Conservation (phyloP, 371 early-diverging fungal species). For the Mortierella sp. region DNA sequence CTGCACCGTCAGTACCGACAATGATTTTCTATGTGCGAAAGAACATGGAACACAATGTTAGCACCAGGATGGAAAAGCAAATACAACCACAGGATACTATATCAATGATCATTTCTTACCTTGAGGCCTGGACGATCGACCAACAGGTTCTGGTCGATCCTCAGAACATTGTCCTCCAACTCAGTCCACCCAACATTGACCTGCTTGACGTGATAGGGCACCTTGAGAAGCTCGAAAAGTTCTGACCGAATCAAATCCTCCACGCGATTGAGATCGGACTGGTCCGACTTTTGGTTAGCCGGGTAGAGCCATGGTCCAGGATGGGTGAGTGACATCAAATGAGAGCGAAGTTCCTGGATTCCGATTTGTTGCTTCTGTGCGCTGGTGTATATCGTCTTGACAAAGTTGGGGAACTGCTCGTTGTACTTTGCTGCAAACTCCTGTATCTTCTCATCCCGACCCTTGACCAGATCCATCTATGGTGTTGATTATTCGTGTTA, state of each 20-base stretch:
- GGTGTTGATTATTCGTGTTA: not conserved
- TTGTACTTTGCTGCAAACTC: constrained; percentile 53
- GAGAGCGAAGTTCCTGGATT: constrained; percentile 52
- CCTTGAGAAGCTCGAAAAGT: constrained; percentile 72
- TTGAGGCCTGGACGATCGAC: constrained; percentile 51
- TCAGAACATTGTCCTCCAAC: constrained; percentile 59
- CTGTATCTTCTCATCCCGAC: constrained; percentile 59
- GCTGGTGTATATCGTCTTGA: constrained; percentile 45
- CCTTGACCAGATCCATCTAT: constrained; percentile 70
- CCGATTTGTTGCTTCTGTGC: constrained; percentile 51
- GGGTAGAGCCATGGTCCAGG: constrained; percentile 76
- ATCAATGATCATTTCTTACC: constrained; percentile 10
- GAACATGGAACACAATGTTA: not conserved
- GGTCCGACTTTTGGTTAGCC: constrained; percentile 69
- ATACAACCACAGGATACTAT: not conserved
- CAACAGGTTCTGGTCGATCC: constrained; percentile 69
- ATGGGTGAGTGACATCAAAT: constrained; percentile 62
- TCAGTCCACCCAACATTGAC: constrained; percentile 80
- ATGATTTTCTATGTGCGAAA: constrained; percentile 62
- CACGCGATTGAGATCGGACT: constrained; percentile 74
- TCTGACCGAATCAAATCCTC: constrained; percentile 83
- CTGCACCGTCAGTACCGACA: constrained; percentile 63
- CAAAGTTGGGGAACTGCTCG: constrained; percentile 50
- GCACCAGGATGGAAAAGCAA: not conserved
- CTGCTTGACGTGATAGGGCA: constrained; percentile 77